Evolutionary conservation across 2,329 filamentous ascomycete genomes (phyloP), one percentile per base, ranked within the genome.

Genomic region (Colletotrichum sp.): DNA sequence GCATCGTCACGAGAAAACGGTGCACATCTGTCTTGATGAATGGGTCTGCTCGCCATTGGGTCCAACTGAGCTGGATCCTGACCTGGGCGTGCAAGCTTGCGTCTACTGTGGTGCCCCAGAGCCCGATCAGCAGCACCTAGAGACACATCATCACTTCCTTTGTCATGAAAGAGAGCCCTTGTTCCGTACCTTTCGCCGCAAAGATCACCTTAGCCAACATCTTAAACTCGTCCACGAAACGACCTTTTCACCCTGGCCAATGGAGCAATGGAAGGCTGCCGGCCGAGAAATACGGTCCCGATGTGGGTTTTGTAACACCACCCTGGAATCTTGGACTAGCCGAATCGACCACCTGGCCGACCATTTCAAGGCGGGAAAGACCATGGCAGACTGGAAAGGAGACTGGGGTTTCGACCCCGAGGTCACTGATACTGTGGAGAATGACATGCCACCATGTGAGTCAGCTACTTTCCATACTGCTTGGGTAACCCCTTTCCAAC

Each of bases 1-100:
- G 86, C 84, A 86, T 44, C 83, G 89, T 27, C 89, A 91, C 74
- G 89, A 91, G 72, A 86, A 85, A 39, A 84, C 86, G 71, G 84
- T 85, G 73, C 89, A 83, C 80, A 84, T 83, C 65, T 89, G 84
- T 7, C 88, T 88, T 0, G 86, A 84, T 80, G 83, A 79, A 70
- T 91, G 82, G 89, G 86, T 84, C 77, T 90, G 83, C 66, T 82
- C 83, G 2, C 86, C 85, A 5, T 13, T 63, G 0, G 84, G 85
- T 22, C 81, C 84, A 6, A 78, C 71, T 0, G 83, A 86, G 3
- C 80, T 87, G 2, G 84, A 88, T 19, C 84, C 87, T 22, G 81
- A 84, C 3, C 86, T 86, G 19, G 87, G 87, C 4, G 84, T 83
- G 68, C 65, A 64, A 8, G 78, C 49, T 30, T 87, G 86, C 57